A percentile compares a stretch with the other conserved stretches of the same genome.
phyloP scores from a whole-genome alignment of 2,329 filamentous ascomycete species.

The Monosporascus cannonballus region DNA sequence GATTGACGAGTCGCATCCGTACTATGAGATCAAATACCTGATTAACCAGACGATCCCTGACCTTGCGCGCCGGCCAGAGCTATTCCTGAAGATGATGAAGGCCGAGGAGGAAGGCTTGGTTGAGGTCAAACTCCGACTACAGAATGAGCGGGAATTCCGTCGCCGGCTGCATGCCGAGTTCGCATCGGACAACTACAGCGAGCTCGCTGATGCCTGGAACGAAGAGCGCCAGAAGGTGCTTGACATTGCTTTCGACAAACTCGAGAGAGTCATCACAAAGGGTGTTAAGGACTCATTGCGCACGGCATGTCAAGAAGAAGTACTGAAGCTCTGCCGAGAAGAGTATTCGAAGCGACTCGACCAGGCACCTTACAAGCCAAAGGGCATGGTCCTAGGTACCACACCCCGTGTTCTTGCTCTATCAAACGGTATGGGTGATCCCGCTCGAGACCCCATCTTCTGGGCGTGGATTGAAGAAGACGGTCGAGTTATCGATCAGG shows the following conservation, averaged over 20 bases:
- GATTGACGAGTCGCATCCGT: slow-evolving; percentile 92
- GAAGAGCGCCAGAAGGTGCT: slow-evolving; percentile 78
- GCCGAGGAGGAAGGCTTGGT: slow-evolving; percentile 91
- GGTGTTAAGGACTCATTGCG: slow-evolving; percentile 92
- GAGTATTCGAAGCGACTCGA: slow-evolving; percentile 87
- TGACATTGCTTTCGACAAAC: slow-evolving; percentile 71
- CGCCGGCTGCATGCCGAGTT: slow-evolving; percentile 76
- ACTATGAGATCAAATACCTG: slow-evolving; percentile 97
- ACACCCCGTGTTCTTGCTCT: slow-evolving; percentile 80
- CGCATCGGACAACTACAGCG: slow-evolving; percentile 90
- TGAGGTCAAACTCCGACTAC: slow-evolving; percentile 74
- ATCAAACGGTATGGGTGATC: slow-evolving; percentile 76
- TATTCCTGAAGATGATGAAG: slow-evolving; percentile 95
- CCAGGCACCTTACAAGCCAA: slow-evolving; percentile 92
- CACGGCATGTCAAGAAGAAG: slow-evolving; percentile 87
- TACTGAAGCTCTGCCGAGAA: slow-evolving; percentile 82
- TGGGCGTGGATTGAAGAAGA: slow-evolving; percentile 95
- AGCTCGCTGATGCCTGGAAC: slow-evolving; percentile 93
- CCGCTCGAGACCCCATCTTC: slow-evolving; percentile 69
- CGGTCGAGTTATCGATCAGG: slow-evolving; percentile 80
- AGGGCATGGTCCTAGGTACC: slow-evolving; percentile 84
- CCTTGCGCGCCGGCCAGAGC: slow-evolving; percentile 75
- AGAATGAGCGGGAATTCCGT: slow-evolving; percentile 70
- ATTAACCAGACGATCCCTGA: slow-evolving; percentile 80
- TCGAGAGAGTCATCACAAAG: slow-evolving; percentile 79